Evolutionary conservation across 257 asterid species (phyloP), one percentile per base, ranked within the genome.

Genomic region (Ajuga chamaepitys): DNA sequence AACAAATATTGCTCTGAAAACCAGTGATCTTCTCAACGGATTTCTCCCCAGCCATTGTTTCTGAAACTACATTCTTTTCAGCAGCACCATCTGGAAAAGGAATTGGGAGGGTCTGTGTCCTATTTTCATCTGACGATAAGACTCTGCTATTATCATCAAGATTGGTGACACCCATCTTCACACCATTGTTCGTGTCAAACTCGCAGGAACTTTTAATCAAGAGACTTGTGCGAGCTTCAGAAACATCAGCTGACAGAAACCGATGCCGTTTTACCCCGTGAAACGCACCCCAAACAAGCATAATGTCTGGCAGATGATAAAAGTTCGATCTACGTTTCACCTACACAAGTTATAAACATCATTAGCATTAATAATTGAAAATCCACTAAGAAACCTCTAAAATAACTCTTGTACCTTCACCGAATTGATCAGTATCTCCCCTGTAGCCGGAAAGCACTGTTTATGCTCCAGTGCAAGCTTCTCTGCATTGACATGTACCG

Each of bases 231-330:
- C 28, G 34, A 25, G 64, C 67, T 26, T 45, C 18, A 37, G 87
- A 77, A 64, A 68, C 84, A 63, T 79, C 87, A 10, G 71, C 86
- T 17, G 75, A 76, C 24, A 88, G 83, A 72, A 68, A 75, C 87
- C 88, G 83, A 40, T 38, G 65, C 13, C 60, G 51, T 21, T 79
- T 63, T 12, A 25, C 58, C 56, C 78, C 82, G 3, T 58, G 76
- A 72, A 85, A 86, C 1, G 74, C 90, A 68, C 77, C 73, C 67
- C 62, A 55, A 21, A 91, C 76, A 58, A 71, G 76, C 90, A 91
- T 81, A 42, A 53, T 35, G 37, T 88, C 95, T 0, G 95, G 81
- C 24, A 91, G 74, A 68, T 77, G 79, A 77, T 91, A 91, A 51
- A 77, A 82, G 11, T 42, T 58, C 7, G 81, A 73, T 48, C 59